Evolutionary conservation across 805 yeast genomes (phyloP), one percentile per base, ranked within the genome.

Genomic region (Metschnikowia gelsemii): DNA sequence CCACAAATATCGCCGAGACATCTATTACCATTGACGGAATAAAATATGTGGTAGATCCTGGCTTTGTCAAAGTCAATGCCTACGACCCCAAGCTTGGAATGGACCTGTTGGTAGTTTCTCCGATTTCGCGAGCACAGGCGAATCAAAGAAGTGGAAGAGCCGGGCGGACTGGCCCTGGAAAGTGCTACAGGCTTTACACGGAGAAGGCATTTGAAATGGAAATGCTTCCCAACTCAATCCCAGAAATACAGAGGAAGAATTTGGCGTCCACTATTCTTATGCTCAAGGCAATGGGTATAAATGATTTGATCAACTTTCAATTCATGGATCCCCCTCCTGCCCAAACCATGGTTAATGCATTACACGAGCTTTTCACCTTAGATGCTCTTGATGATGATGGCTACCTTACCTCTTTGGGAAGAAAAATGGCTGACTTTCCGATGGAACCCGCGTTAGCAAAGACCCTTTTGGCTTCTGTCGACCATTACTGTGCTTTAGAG

Each of bases 1-100:
- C 99, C 0, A 93, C 99, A 1, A 91, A 91, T 55, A 93, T 91
- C 52, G 99, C 98, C 0, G 99, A 91, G 63, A 93, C 99, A 0
- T 91, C 98, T 7, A 80, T 93, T 54, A 93, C 99, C 3, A 90
- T 93, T 46, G 96, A 91, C 61, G 96, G 96, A 9, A 84, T 93
- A 25, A 83, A 74, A 49, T 93, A 81, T 57, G 99, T 93, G 23
- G 78, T 93, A 19, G 99, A 93, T 57, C 95, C 97, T 0, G 99
- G 99, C 0, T 89, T 85, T 62, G 91, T 90, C 12, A 93, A 93
- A 62, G 78, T 90, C 34, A 90, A 87, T 54, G 87, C 88, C 2
- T 91, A 84, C 64, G 93, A 89, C 58, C 82, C 96, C 1, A 79
- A 85, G 52, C 66, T 87, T 12, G 96, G 97, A 13, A 90, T 93